Base-by-base conservation (phyloP, 306 rosid species). In the Canavalia ensiformis region DNA sequence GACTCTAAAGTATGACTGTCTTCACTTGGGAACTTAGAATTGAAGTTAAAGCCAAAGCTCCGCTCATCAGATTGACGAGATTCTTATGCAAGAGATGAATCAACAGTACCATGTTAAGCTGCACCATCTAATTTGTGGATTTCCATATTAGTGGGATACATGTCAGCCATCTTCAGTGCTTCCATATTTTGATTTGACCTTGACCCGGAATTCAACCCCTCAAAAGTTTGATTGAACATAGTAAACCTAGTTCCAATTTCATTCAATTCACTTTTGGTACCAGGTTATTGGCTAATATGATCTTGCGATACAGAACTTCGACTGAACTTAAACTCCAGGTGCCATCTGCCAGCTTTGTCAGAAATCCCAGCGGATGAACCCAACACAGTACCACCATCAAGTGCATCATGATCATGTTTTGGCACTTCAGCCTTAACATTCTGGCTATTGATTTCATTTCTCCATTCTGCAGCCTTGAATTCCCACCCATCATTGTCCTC, bases 401-500 rank as follows among this genome's bases (percentile, higher is more conserved):
- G 56, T 4, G 45, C 75, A 72, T 68, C 86, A 78, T 82, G 75
- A 41, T 81, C 84, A 78, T 50, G 86, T 64, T 75, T 75, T 68
- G 78, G 81, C 13, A 37, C 59, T 72, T 84, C 90, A 80, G 78
- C 87, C 97, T 87, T 83, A 31, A 42, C 68, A 84, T 77, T 64
- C 50, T 69, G 87, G 79, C 29, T 84, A 5, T 81, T 82, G 50
- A 8, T 77, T 63, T 58, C 87, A 45, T 72, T 70, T 68, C 81
- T 89, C 49, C 88, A 46, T 79, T 89, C 91, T 2, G 99, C 99
- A 56, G 86, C 85, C 86, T 91, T 93, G 85, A 95, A 95, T 82
- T 95, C 99, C 99, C 99, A 95, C 39, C 99, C 97, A 83, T 84
- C 97, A 7, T 90, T 85, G n/a, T 83, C 84, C 13, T 75, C 89